These are phyloP conservation scores for Pleurotus salmoneostramineus DNA, from an alignment of 768 basidiomycete species.

Conservation along the genomic window DNA sequence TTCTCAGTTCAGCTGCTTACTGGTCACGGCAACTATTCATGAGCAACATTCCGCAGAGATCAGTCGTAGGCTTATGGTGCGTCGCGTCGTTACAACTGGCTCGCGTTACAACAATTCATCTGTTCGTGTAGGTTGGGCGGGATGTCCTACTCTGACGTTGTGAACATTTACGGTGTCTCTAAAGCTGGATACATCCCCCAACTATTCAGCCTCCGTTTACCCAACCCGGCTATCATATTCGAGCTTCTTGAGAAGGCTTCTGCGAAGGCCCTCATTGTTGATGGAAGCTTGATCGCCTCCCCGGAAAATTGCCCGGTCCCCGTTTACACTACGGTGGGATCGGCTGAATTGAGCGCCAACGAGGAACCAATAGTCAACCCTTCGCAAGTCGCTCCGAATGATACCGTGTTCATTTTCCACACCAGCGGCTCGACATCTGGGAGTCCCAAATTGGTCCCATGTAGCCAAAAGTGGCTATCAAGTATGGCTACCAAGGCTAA, in stretches of 20 bases:
- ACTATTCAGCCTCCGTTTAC: constrained; percentile 57
- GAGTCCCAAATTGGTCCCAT: constrained; percentile 61
- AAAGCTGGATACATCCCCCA: constrained; percentile 69
- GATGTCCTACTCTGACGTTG: constrained; percentile 55
- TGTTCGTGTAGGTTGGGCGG: constrained; percentile 50
- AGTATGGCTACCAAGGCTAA: constrained; percentile 42
- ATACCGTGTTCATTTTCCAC: constrained; percentile 54
- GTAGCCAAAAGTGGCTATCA: constrained; percentile 51
- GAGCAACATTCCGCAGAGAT: constrained; percentile 36
- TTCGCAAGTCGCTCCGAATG: constrained; percentile 21
- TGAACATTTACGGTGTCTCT: constrained; percentile 60
- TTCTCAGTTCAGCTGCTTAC: constrained; percentile 51
- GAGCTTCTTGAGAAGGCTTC: constrained; percentile 53
- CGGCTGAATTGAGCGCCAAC: constrained; percentile 22
- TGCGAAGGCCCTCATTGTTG: constrained; percentile 55
- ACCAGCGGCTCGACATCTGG: constrained; percentile 68
- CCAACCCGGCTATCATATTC: constrained; percentile 53
- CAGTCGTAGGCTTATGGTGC: constrained; percentile 63
- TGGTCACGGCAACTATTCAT: constrained; percentile 43
- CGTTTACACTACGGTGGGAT: constrained; percentile 27
- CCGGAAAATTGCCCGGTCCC: constrained; percentile 37
- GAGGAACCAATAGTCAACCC: constrained; percentile 35
- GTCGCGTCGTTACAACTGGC: constrained; percentile 12
- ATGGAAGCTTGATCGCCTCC: constrained; percentile 37
- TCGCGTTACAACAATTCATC: background rate